A percentile compares a stretch with the other conserved stretches of the same genome.
Conservation (phyloP, 441 rosid species). For the Viola pubescens region DNA sequence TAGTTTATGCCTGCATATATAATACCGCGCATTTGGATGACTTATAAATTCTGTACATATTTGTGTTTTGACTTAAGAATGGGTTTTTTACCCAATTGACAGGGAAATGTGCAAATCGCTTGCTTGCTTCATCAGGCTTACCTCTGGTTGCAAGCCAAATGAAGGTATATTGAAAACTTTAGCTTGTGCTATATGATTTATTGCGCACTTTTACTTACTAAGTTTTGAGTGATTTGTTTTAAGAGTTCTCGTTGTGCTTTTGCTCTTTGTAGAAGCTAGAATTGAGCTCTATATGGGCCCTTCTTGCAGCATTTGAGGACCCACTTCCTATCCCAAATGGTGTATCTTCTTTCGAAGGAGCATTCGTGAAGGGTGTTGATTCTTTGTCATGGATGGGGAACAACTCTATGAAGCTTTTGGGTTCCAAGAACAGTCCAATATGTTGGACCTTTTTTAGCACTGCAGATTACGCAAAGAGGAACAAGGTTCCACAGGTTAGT, state of each 20-base stretch:
- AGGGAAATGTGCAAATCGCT: slow-evolving; percentile 96
- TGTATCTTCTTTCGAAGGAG: slow-evolving; percentile 57
- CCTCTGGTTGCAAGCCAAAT: slow-evolving; percentile 82
- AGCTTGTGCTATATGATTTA: not conserved
- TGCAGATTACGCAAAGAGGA: slow-evolving; percentile 65
- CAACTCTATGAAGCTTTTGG: slow-evolving; percentile 60
- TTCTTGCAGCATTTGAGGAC: slow-evolving; percentile 86
- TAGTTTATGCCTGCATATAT: too few species aligned
- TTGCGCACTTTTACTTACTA: not conserved
- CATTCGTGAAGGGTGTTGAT: slow-evolving; percentile 76
- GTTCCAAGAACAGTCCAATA: slow-evolving; percentile 35
- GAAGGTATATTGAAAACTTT: slow-evolving; percentile 46
- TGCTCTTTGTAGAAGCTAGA: slow-evolving; percentile 47
- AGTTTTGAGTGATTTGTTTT: slow-evolving; percentile 1
- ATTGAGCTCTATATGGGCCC: slow-evolving; percentile 91
- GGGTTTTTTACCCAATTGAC: slow-evolving; percentile 19
- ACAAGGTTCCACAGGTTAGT: slow-evolving; percentile 89
- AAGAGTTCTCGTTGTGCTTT: not conserved
- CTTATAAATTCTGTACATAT: not conserved
- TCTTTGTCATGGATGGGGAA: slow-evolving; percentile 93
- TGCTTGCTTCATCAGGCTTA: slow-evolving; percentile 85
- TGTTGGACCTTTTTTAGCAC: slow-evolving; percentile 93
- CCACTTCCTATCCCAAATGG: slow-evolving; percentile 47
- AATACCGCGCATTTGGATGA: not conserved
- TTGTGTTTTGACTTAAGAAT: not conserved